phyloP scores from a whole-genome alignment of 106 monocot species.

The Allium cepa region DNA sequence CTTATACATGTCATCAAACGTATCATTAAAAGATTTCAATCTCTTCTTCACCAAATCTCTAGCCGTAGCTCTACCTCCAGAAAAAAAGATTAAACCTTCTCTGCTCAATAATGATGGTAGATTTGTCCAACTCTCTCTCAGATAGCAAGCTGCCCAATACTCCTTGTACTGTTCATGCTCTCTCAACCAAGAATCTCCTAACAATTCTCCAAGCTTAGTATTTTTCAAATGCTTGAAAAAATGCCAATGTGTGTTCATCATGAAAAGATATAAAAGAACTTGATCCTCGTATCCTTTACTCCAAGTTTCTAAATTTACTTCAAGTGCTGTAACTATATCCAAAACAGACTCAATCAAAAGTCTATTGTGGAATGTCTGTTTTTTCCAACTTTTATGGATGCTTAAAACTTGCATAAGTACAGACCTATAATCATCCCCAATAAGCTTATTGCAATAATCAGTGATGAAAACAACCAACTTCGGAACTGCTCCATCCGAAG shows the following conservation, averaged over 20 bases:
- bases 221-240: constrained; percentile 63
- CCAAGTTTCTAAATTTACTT: constrained; percentile 74
- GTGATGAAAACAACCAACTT: constrained; percentile 71
- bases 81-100: constrained; percentile 81
- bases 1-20: constrained; percentile 75
- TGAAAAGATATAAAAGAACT: constrained; percentile 50
- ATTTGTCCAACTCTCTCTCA: constrained; percentile 79
- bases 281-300: constrained; percentile 58
- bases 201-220: constrained; percentile 48
- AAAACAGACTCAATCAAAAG: constrained; percentile 53
- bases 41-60: constrained; percentile 80
- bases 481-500: constrained; percentile 60
- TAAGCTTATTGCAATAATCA: constrained; percentile 70
- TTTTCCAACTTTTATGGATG: constrained; percentile 75
- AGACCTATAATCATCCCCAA: constrained; percentile 59
- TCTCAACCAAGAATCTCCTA: constrained; percentile 48
- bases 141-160: constrained; percentile 36
- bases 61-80: constrained; percentile 79
- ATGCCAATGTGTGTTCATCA: constrained; percentile 91
- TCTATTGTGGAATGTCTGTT: constrained; percentile 52
- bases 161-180: constrained; percentile 87
- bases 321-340: constrained; percentile 64
- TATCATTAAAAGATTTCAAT: constrained; percentile 62
- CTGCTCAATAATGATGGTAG: constrained; percentile 55
- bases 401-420: constrained; percentile 58